Base-by-base conservation (phyloP, 2,329 filamentous ascomycete genomes). In the Colletotrichum liaoningense region DNA sequence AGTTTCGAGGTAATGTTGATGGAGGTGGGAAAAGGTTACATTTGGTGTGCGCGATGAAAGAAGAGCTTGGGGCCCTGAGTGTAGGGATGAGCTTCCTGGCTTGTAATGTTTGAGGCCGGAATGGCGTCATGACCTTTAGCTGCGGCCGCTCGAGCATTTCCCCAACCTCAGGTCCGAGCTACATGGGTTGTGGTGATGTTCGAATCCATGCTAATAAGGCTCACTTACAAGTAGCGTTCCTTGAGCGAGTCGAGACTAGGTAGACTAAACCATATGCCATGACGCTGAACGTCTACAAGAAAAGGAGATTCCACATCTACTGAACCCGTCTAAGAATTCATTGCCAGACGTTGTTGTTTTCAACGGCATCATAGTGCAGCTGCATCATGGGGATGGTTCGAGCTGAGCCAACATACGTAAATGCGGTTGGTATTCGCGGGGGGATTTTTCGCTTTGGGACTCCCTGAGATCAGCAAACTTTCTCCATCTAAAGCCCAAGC, bases 121-220 rank as follows among this genome's bases (percentile, higher is more conserved):
- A 28, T 71, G 46, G 55, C 67, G 71, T 71, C 71, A 73, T 73
- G 56, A 66, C 62, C 35, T 35, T 64, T 16, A 19, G n/a, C 8
- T 33, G 33, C 55, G 12, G 46, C 42, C 67, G 56, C 56, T 49
- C 71, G 62, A 58, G 67, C 67, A 62, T 28, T 66, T 71, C 67
- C 71, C 71, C 71, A 71, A 73, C 22, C 22, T n/a, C 42, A 73
- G 35, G 67, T 73, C 70, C 67, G 70, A 65, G 67, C 65, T 62
- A 24, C 11, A 22, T 9, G 24, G 42, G 9, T 24, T 4, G 19
- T 28, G 55, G 16, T n/a, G 24, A 67, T n/a, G 26, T 46, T 35
- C 42, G 52, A 14, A 54, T 52, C 52, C 24, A 5, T 16, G 49
- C 49, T 4, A n/a, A 49, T 49, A 19, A 42, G 42, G 19, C 42